Evolutionary conservation across 371 early-diverging fungal species (phyloP), one percentile per base, ranked within the genome.

Genomic region (Mucor ambiguus): DNA sequence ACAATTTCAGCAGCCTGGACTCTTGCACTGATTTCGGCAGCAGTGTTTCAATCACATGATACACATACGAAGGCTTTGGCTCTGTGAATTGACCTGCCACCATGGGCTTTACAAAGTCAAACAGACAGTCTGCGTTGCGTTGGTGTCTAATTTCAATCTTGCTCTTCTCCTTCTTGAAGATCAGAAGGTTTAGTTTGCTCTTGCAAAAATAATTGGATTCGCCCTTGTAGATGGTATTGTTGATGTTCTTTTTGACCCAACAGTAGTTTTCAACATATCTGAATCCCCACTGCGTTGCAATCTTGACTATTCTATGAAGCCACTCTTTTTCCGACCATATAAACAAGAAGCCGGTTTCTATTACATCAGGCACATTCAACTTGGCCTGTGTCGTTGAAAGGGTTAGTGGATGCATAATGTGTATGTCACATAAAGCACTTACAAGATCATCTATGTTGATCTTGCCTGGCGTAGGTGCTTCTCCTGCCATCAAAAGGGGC

Each of bases 241-340:
- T 92, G 57, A 89, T 72, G 43, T 83, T 83, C 64, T 91, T 85
- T 67, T 94, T 94, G 71, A 96, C 91, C 96, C 97, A 97, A 71
- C 92, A 93, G 77, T 95, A 92, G 82, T 96, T 97, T 72, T 97
- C 97, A 2, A 96, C 95, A 66, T 97, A 97, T 64, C 92, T 91
- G 74, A 95, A 92, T n/a, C 90, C 90, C 96, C 97, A 95, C 29
- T 63, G 70, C 33, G 90, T 86, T 22, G 89, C 87, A 35, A 93
- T 76, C 41, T 71, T 76, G 33, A 95, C 87, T 49, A 95, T 83
- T 44, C 86, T 84, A n/a, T 93, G 93, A 18, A 94, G 73, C 72
- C 90, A 87, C 72, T 93, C 95, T 72, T 96, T 97, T 68, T 95
- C 95, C 37, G 89, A 75, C 96, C 96, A 97, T 22, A 96, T 90